Conservation (phyloP, 306 rosid species). For the Cicer cuneatum region DNA sequence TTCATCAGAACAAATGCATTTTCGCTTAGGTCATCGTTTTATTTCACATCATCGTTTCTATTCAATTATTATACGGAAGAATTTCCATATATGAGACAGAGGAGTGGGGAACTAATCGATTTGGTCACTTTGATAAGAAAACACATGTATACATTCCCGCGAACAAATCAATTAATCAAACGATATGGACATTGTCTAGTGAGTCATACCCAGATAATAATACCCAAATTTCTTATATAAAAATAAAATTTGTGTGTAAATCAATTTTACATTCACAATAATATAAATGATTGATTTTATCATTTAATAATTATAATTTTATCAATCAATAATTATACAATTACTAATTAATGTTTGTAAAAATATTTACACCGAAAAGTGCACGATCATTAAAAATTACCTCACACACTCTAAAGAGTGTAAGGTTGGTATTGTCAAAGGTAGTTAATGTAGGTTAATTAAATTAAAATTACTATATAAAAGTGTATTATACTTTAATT, state of each 20-base stretch:
- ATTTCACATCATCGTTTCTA: constrained; percentile 34
- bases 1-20: constrained; percentile 49
- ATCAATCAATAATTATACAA: no score
- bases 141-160: no score
- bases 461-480: no score
- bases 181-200: not conserved
- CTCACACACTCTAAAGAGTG: no score
- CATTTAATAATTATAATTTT: no score
- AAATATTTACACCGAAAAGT: no score
- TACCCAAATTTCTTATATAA: not conserved
- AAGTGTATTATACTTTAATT: no score
- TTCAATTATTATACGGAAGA: constrained; percentile 8
- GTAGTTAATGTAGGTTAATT: no score
- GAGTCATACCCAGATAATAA: not conserved
- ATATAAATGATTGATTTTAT: no score
- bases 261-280: not conserved
- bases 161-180: not conserved
- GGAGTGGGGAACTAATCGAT: constrained; percentile 8
- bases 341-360: no score
- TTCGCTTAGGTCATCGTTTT: constrained; percentile 40
- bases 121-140: not conserved
- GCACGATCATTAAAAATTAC: no score
- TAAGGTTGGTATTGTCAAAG: no score
- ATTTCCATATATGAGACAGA: not conserved
- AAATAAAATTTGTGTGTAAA: not conserved